A percentile compares a stretch with the other conserved stretches of the same genome.
phyloP scores from a whole-genome alignment of 179 eudicot genomes.

The Silene noctiflora region DNA sequence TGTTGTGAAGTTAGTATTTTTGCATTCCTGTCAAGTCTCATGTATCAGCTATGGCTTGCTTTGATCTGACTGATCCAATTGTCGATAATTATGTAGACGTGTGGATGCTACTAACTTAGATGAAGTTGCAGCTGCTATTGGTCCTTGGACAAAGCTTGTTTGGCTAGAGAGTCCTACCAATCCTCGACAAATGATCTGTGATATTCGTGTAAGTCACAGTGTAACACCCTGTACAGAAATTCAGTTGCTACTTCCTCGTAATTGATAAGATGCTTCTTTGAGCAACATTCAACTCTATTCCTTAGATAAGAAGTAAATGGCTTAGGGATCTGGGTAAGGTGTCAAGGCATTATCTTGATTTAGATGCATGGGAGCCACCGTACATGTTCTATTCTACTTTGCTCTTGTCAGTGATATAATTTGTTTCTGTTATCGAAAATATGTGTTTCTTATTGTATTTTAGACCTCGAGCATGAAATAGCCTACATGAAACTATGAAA shows the following conservation, averaged over 20 bases:
- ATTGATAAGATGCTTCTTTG: not conserved
- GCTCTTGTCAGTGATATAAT: not conserved
- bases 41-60: conserved; percentile 3
- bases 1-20: conserved; percentile 70
- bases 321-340: not conserved
- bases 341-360: not conserved
- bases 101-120: conserved; percentile 68
- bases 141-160: conserved; percentile 84
- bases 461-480: no score
- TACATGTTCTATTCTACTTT: not conserved
- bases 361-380: not conserved
- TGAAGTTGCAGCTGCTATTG: conserved; percentile 83
- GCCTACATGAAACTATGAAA: not conserved
- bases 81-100: conserved; percentile 51
- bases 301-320: not conserved
- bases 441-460: not conserved
- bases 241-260: not conserved
- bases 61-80: conserved; percentile 5
- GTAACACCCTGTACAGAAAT: not conserved
- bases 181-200: conserved; percentile 91
- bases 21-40: not conserved
- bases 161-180: conserved; percentile 99
- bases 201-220: conserved; percentile 62
- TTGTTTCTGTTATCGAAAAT: not conserved
- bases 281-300: not conserved